Evolutionary conservation across 2,329 filamentous ascomycete genomes (phyloP).

Genomic region (Colletotrichum sp.): DNA sequence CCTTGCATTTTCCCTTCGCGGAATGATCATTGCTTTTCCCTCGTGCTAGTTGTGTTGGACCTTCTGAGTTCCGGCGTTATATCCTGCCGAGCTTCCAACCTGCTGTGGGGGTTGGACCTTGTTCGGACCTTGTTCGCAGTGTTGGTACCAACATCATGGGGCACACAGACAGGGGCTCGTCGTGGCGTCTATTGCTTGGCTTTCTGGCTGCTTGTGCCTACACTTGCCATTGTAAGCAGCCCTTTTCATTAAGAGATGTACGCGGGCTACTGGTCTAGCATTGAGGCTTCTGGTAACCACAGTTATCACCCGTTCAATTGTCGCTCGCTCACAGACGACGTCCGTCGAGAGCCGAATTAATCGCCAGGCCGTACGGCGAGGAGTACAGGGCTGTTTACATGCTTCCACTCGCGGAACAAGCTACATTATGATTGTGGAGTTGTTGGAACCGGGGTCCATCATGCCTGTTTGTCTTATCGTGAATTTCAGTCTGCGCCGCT

Average conservation of each 20-base stretch:
- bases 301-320: neutral
- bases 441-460: neutral
- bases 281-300: neutral
- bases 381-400: neutral
- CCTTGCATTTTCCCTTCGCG: neutral
- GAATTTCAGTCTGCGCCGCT: neutral
- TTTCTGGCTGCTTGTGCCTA: neutral
- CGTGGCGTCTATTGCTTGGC: neutral
- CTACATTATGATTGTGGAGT: neutral
- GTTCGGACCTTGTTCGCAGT: neutral
- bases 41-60: neutral
- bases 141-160: neutral
- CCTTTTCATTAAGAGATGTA: neutral
- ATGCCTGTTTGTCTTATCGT: neutral
- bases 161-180: neutral
- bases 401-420: neutral
- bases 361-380: neutral
- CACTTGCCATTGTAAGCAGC: neutral
- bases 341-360: neutral
- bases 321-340: neutral
- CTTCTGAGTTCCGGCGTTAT: neutral
- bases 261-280: neutral
- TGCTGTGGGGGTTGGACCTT: neutral
- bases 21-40: neutral
- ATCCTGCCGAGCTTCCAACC: neutral